phyloP scores from a whole-genome alignment of 2,329 filamentous ascomycete species.

The Beauveria medogensis region DNA sequence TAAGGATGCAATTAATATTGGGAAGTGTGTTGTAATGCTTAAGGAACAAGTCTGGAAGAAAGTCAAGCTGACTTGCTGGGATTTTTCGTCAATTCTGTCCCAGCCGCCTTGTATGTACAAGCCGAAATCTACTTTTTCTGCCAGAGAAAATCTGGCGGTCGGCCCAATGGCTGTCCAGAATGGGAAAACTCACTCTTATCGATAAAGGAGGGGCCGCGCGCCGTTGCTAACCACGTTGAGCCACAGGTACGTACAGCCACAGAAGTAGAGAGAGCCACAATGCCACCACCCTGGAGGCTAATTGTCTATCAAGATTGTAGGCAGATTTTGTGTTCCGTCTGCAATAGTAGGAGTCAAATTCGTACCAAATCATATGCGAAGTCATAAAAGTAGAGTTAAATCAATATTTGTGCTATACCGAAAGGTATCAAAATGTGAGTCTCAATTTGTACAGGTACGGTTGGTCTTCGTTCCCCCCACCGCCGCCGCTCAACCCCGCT shows the following conservation, averaged over 20 bases:
- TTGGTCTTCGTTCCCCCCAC: not conserved
- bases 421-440: not conserved
- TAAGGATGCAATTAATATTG: not conserved
- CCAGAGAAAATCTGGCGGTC: constrained; percentile 10
- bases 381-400: not conserved
- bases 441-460: not conserved
- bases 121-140: too few species aligned
- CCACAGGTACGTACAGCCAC: constrained; percentile 8
- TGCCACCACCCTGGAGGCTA: not conserved
- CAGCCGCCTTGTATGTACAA: not conserved
- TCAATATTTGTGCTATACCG: too few species aligned
- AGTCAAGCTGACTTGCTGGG: not conserved
- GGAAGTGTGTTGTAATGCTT: not conserved
- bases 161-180: constrained; percentile 5
- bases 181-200: constrained; percentile 22
- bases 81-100: not conserved
- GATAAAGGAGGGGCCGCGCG: constrained; percentile 18
- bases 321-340: not conserved
- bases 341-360: not conserved
- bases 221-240: not conserved
- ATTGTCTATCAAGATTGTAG: too few species aligned
- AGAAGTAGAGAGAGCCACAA: not conserved
- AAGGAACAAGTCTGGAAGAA: not conserved
- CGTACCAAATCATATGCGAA: too few species aligned
- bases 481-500: not conserved